Evolutionary conservation across 345 rosid genomes (phyloP).

Genomic region (Citrus cavaleriei): DNA sequence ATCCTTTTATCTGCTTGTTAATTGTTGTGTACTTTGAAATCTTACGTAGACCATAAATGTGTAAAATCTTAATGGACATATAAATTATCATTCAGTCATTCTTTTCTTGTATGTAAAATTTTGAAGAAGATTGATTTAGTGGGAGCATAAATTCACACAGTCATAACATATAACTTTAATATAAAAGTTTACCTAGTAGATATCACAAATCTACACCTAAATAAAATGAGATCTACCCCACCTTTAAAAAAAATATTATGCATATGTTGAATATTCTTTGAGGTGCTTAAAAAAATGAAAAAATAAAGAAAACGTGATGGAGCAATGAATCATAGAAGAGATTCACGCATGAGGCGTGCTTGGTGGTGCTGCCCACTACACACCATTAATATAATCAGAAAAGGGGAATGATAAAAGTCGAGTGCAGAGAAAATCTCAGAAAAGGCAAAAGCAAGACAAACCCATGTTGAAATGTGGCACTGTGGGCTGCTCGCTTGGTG

Average conservation of each 20-base stretch:
- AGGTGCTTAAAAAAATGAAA: background rate
- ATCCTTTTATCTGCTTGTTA: background rate
- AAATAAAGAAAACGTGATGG: background rate
- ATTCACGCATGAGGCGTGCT: slow-evolving; percentile 25
- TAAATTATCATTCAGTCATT: too few relatives aligned
- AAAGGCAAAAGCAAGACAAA: slow-evolving; percentile 5
- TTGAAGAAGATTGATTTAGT: too few relatives aligned
- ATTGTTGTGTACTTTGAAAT: too few relatives aligned
- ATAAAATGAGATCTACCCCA: too few relatives aligned
- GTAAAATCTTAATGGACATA: too few relatives aligned
- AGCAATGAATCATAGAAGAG: slow-evolving; percentile 3
- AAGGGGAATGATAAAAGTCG: background rate
- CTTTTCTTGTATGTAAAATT: too few relatives aligned
- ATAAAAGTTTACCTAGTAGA: too few relatives aligned
- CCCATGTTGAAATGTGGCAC: background rate
- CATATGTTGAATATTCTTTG: background rate
- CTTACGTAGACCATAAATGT: background rate
- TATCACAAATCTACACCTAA: background rate
- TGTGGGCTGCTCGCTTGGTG: slow-evolving; percentile 8
- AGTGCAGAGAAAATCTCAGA: background rate
- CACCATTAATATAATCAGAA: background rate
- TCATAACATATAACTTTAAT: too few relatives aligned
- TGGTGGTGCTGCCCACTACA: slow-evolving; percentile 27
- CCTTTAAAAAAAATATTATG: too few relatives aligned
- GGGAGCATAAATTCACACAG: too few relatives aligned